Evolutionary conservation across 2,329 filamentous ascomycete genomes (phyloP).

Genomic region (Pseudohalonectria lignicola): DNA sequence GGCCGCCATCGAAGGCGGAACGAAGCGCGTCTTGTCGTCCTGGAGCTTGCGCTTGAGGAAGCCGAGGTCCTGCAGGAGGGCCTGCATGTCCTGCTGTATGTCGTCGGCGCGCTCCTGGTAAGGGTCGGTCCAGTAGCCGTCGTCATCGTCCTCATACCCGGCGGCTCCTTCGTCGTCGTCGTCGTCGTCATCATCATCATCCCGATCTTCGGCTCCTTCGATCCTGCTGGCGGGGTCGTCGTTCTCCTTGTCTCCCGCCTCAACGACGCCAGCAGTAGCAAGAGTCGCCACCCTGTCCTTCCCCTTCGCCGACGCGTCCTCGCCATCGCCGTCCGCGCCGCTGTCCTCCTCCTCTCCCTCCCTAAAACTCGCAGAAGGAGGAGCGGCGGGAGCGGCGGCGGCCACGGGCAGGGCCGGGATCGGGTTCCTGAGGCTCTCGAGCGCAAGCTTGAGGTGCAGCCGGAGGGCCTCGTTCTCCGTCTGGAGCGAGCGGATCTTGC

Average conservation of each 20-base stretch:
- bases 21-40: conserved; percentile 67
- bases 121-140: conserved; percentile 37
- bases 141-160: conserved; percentile 49
- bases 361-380: background rate
- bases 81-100: conserved; percentile 76
- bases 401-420: conserved; percentile 49
- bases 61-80: conserved; percentile 67
- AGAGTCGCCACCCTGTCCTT: too few relatives aligned
- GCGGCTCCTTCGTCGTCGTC: conserved; percentile 8
- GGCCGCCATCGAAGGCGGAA: conserved; percentile 26
- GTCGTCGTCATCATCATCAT: conserved; percentile 12
- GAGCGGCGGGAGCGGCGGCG: background rate
- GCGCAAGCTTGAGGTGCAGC: conserved; percentile 76
- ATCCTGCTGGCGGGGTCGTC: background rate
- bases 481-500: conserved; percentile 82
- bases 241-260: background rate
- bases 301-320: too few relatives aligned
- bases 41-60: conserved; percentile 78
- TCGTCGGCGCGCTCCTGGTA: conserved; percentile 45
- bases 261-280: conserved; percentile 7
- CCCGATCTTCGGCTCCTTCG: conserved; percentile 7
- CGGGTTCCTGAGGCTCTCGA: conserved; percentile 82
- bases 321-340: conserved; percentile 9
- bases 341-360: background rate
- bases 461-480: conserved; percentile 85